Percentiles rank a stretch among this genome's conserved stretches.
Evolutionary conservation across 2,329 filamentous ascomycete species (phyloP).

Genomic region (Alternaria brassicicola): DNA sequence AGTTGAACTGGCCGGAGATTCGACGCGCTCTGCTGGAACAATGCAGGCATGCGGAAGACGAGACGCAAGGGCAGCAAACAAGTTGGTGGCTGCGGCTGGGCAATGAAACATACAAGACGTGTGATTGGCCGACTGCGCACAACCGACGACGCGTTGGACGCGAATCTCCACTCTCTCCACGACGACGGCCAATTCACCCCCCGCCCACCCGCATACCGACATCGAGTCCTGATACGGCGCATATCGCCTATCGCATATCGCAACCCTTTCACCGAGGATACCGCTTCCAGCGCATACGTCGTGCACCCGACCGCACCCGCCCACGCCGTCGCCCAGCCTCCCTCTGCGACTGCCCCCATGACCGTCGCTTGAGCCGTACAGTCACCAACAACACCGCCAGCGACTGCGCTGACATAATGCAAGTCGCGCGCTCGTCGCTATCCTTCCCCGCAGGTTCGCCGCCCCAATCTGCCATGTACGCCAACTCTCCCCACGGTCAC

Average conservation of each 20-base stretch:
- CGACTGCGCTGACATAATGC: conserved; percentile 36
- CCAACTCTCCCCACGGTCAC: conserved; percentile 37
- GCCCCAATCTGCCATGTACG: conserved; percentile 44
- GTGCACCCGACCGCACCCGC: conserved; percentile 1
- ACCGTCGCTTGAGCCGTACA: conserved; percentile 21
- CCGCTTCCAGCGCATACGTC: neutral
- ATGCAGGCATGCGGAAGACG: conserved; percentile 20
- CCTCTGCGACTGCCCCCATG: conserved; percentile 21
- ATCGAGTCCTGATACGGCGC: neutral
- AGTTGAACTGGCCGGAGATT: conserved; percentile 51
- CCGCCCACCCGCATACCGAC: conserved; percentile 15
- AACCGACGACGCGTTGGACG: conserved; percentile 31
- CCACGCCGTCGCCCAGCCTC: neutral
- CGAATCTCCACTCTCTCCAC: conserved; percentile 28
- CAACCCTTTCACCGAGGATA: neutral
- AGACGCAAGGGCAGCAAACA: neutral
- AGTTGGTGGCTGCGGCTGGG: conserved; percentile 1
- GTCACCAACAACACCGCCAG: conserved; percentile 17
- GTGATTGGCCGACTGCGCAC: conserved; percentile 29
- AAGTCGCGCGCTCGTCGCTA: conserved; percentile 42
- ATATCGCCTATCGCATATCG: conserved; percentile 5
- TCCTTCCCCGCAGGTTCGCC: conserved; percentile 37
- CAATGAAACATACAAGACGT: conserved; percentile 1
- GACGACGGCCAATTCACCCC: conserved; percentile 25
- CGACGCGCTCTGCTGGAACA: conserved; percentile 21